Conservation (phyloP, 305 asterid genomes). For the Fraxinus albicans region DNA sequence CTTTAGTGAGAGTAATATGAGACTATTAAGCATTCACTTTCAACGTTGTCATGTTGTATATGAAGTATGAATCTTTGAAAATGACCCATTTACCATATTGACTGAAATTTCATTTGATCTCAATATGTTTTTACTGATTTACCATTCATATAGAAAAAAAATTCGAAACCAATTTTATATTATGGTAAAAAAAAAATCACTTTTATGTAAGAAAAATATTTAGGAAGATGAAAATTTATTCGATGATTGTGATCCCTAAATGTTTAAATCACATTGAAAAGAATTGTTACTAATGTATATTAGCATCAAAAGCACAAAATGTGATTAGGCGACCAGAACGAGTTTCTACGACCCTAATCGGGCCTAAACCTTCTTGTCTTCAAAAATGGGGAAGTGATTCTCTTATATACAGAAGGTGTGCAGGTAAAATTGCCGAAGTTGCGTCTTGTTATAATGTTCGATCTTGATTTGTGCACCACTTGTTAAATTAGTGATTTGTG, state of each 20-base stretch:
- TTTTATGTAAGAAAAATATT: no score
- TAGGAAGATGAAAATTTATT: not conserved
- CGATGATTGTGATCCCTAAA: not conserved
- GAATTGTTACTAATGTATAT: not conserved
- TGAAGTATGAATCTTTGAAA: no score
- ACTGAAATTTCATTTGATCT: no score
- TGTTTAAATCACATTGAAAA: not conserved
- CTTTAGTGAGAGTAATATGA: no score
- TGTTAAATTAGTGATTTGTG: no score
- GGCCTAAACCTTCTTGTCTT: not conserved
- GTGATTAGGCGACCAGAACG: not conserved
- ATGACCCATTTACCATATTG: no score
- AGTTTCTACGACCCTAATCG: not conserved
- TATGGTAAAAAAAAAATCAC: not conserved
- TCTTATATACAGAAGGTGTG: not conserved
- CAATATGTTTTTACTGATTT: no score
- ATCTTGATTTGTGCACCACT: no score
- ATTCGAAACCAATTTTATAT: no score
- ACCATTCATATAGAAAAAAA: no score
- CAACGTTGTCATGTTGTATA: no score
- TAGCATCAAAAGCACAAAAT: not conserved
- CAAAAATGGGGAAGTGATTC: not conserved
- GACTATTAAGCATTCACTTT: no score
- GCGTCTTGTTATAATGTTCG: not conserved
- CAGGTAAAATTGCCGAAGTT: not conserved